Base-by-base conservation (phyloP, 169 alveolate genomes). In the Plasmodium sp. region DNA sequence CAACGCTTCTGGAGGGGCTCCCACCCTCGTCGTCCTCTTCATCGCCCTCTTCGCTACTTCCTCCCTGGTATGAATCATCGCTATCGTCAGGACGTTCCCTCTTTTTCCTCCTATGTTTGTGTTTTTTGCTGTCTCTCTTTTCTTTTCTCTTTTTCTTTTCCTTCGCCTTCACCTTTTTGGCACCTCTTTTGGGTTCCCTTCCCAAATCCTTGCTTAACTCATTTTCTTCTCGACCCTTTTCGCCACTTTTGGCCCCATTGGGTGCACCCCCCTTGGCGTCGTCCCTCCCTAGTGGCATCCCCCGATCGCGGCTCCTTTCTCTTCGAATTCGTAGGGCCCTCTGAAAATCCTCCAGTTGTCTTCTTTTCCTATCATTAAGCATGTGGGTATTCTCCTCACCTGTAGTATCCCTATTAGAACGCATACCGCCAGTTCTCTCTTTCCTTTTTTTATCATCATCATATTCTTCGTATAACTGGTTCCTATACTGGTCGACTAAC, bases 361-460 rank as follows among this genome's bases (percentile, higher is more conserved):
- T 92, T 48, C 75, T 92, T 41, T 92, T 92, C 62, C 51, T 92
- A 67, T 92, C 95, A 92, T 82, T 92, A 81, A 81, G 86, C 74
- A 81, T 92, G 58, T 92, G 95, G 12, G 84, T 92, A 83, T 92
- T 92, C 74, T 92, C 95, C 54, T 92, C 84, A 12, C 85, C 16
- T 4, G 82, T 83, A 36, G 1, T 73, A 22, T 22, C 39, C 16
- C 84, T 81, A 82, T 92, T 92, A 51, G 41, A n/a, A 82, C 45
- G 27, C 39, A 56, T 27, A 16, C 74, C 54, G 27, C 12, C 82
- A 9, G 77, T 67, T 27, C 62, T 71, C 39, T 92, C 95, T 43
- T 75, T 77, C 56, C n/a, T 75, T 51, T 92, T 92, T 82, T 82
- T 92, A 51, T 83, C 83, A 51, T 92, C 92, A 67, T 92, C 33